A percentile compares a stretch with the other conserved stretches of the same genome.
Conservation (phyloP, 2,329 filamentous ascomycete genomes). For the Penicillium paneum region DNA sequence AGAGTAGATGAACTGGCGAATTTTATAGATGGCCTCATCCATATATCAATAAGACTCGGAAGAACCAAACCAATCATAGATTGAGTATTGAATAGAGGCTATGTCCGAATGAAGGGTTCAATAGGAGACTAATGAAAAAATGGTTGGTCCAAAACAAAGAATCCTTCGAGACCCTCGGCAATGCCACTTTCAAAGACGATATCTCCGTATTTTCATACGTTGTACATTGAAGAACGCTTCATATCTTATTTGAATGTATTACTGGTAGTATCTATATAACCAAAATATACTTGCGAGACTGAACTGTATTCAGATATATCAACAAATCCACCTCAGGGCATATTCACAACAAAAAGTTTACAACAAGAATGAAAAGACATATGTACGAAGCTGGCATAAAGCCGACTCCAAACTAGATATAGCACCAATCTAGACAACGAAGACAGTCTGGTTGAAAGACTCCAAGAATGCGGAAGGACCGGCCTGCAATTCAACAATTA, state of each 20-base stretch:
- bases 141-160: not conserved
- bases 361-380: not conserved
- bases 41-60: not conserved
- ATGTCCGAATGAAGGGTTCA: not conserved
- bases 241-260: not conserved
- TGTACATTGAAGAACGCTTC: not conserved
- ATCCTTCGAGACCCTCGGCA: not conserved
- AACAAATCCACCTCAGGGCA: not conserved
- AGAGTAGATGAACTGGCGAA: not conserved
- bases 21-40: not conserved
- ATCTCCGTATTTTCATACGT: no score
- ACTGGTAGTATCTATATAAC: not conserved
- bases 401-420: not conserved
- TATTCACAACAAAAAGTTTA: not conserved
- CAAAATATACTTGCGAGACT: not conserved
- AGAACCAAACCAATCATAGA: not conserved
- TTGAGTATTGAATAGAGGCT: not conserved
- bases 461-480: slow-evolving; percentile 23
- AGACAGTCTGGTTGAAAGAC: slow-evolving; percentile 25
- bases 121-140: not conserved
- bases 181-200: not conserved
- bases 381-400: not conserved
- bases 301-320: not conserved
- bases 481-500: slow-evolving; percentile 19
- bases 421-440: slow-evolving; percentile 15